Evolutionary conservation across 192 early-diverging fungal genomes (phyloP), one percentile per base, ranked within the genome.

Genomic region (Coemansia sp.): DNA sequence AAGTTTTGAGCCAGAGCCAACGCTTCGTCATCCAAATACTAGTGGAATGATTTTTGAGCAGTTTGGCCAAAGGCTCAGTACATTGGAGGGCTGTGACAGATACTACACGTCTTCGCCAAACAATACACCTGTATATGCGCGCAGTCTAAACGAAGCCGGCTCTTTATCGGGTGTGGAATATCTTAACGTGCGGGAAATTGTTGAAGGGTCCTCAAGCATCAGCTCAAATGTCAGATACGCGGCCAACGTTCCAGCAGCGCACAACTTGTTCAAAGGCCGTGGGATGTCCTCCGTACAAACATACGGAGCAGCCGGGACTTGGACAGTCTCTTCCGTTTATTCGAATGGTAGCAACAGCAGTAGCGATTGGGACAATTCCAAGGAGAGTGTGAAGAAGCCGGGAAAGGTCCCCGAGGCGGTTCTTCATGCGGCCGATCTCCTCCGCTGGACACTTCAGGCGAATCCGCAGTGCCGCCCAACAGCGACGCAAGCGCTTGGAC

Each of bases 381-480:
- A 41, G 9, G 32, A 59, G 6, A 10, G 15, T 11, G 57, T 59
- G 39, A 59, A 59, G 9, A 61, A 63, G 54, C 72, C 66, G 8
- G 72, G 65, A 8, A 62, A 68, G 39, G 79, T 88, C 65, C 86
- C 85, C 11, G 49, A 55, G 8, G 81, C 80, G 4, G 74, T 92
- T 41, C 66, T 82, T 16, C 83, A 88, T 49, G 91, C 87, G 0
- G 89, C 86, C 0, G 88, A 89, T 67, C 71, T 92, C 21, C 77
- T 92, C 22, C 76, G 68, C 41, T 76, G 76, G 64, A 76, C 88
- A 62, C 71, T 92, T 63, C 80, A 86, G 46, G 65, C 85, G 12
- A 75, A 89, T 46, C 82, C 85, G 0, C 74, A 65, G 18, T 71
- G 78, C 11, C 87, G 90, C 21, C 85, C 86, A 37, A 85, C 87